Base-by-base conservation (phyloP, 352 stramenopile species). In the Phytophthora hibernalis region DNA sequence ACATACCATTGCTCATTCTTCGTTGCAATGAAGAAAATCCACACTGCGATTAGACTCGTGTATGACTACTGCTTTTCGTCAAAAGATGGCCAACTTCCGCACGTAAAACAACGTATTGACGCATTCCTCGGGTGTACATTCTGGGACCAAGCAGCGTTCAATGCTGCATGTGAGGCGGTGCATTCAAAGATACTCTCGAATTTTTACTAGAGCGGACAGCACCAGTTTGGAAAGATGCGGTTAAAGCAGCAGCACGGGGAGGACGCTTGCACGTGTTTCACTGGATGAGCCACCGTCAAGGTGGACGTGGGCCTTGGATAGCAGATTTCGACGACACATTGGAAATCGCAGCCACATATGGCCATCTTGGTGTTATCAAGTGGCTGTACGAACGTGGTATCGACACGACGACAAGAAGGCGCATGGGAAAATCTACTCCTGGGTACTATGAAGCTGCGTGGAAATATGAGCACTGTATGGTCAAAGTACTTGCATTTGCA, bases 251-350 rank as follows among this genome's bases (percentile, higher is more conserved):
- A 10, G 35, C 33, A 40, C 20, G 21, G 35, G 48, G 58, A n/a
- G 49, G 40, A 24, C 40, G 61, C 38, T 1, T 61, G 28, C 18
- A 49, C 2, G 49, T 66, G 21, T 30, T 66, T 31, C 28, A 44
- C 7, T 66, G 59, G 59, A 66, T 66, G 58, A 44, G 11, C 3
- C 15, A 47, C 6, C 26, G 22, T 7, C 47, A 24, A 45, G 48
- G 42, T 1, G 37, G 28, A 3, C 59, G 49, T 28, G 58, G 48
- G 24, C 47, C 58, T n/a, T 59, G 47, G 58, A 59, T 7, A 51
- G 11, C 6, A 9, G 48, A 51, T 22, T 65, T 59, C 2, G 38
- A 47, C 8, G 2, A 53, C 13, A 24, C 35, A 7, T 22, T 65
- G 5, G 5, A 35, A n/a, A 6, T 57, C 5, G 35, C 35, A 43